Base-by-base conservation (phyloP, 805 yeast species). In the Candida nonsorbophila region DNA sequence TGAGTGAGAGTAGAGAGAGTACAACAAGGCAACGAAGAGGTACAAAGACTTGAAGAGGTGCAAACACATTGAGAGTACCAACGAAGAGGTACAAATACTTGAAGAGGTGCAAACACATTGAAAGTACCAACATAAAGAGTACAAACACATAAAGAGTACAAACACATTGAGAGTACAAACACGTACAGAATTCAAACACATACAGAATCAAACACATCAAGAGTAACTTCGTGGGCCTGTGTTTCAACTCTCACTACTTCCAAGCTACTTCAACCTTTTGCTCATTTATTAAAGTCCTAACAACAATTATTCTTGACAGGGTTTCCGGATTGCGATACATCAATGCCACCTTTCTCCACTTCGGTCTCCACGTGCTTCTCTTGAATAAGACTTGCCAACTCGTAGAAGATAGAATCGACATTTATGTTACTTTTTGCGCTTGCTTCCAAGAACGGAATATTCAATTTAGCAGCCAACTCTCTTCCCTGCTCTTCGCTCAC, bases 351-450 rank as follows among this genome's bases (percentile, higher is more conserved):
- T 9, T 47, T 44, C 12, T 48, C 47, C 6, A 41, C 45, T 25
- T 59, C 67, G 24, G 58, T 58, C 23, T 58, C 65, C 16, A 68
- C 74, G 30, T 79, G 77, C 56, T 82, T 83, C 30, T 85, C 95
- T 62, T 84, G 84, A 50, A 88, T 85, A 45, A 84, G 69, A 23
- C 80, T 75, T 8, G 97, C 96, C 49, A 92, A 72, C 45, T 86
- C 84, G 62, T 83, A 80, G 65, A 92, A 92, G 26, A 94, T 79
- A 34, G 86, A 86, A 49, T 85, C 94, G 38, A 92, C 98, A 50
- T 88, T 87, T 35, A 77, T 79, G 47, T 87, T 88, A 27, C 88
- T 80, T 69, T 92, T 92, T 22, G 99, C 98, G 61, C 92, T 79
- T 17, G 97, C 94, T 67, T 92, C 99, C 51, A 92, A 70, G 60